phyloP scores from a whole-genome alignment of 225 moss, liverwort and hornwort species.

The Thuidium tamariscinum region DNA sequence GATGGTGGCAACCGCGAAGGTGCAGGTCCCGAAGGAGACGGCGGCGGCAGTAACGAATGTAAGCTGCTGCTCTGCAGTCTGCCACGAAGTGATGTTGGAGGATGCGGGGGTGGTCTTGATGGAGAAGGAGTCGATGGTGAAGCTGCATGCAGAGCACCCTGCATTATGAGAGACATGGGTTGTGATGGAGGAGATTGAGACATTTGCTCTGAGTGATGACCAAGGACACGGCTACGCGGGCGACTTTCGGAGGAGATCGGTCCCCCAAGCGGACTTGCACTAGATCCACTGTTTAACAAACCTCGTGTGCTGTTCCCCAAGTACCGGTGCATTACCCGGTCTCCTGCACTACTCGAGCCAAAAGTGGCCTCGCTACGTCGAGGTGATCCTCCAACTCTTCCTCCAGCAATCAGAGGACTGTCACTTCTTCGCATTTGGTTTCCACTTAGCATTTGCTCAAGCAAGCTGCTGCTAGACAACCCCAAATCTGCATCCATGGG shows the following conservation, averaged over 20 bases:
- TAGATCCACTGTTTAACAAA: constrained; percentile 23
- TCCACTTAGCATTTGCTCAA: constrained; percentile 44
- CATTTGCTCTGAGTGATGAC: constrained; percentile 25
- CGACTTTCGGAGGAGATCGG: constrained; percentile 29
- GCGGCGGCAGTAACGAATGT: constrained; percentile 37
- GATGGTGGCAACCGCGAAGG: constrained; percentile 53
- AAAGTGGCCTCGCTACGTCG: constrained; percentile 37
- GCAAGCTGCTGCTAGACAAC: constrained; percentile 37
- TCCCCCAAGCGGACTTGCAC: constrained; percentile 21
- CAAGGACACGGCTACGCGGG: constrained; percentile 40
- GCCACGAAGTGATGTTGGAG: constrained; percentile 44
- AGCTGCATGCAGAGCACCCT: constrained; percentile 22
- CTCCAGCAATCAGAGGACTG: constrained; percentile 31
- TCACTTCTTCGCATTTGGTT: constrained; percentile 34
- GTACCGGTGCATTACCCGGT: constrained; percentile 50
- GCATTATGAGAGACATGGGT: constrained; percentile 20
- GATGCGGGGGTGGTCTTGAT: constrained; percentile 65
- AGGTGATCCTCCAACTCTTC: constrained; percentile 43
- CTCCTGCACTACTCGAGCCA: constrained; percentile 36
- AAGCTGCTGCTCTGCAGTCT: constrained; percentile 48
- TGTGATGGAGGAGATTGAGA: constrained; percentile 24
- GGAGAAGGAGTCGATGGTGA: constrained; percentile 38
- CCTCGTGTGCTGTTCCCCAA: constrained; percentile 27
- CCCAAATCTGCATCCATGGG: constrained; percentile 48
- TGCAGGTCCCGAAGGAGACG: constrained; percentile 53